A percentile compares a stretch with the other conserved stretches of the same genome.
Conservation (phyloP, 1,139 yeast species). For the Lodderomyces metapsilosis region DNA sequence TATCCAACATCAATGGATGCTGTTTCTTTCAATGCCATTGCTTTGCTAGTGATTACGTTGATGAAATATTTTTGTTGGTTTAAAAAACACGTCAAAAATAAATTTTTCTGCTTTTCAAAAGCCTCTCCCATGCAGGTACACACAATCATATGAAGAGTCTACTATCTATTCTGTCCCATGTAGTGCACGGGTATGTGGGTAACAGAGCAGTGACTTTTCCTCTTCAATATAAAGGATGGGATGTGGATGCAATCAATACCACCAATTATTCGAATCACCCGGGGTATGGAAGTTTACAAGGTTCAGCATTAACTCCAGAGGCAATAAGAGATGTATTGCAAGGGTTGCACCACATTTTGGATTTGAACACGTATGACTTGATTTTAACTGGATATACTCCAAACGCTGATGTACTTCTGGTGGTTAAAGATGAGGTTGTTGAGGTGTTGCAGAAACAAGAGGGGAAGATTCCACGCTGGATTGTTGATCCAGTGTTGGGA, state of each 20-base stretch:
- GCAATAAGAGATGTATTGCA: slow-evolving; percentile 21
- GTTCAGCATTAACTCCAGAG: slow-evolving; percentile 20
- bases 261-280: slow-evolving; percentile 46
- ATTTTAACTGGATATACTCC: slow-evolving; percentile 75
- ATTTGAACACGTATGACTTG: slow-evolving; percentile 48
- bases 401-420: slow-evolving; percentile 48
- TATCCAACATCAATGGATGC: slow-evolving; percentile 61
- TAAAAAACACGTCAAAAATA: background rate
- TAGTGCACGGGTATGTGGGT: slow-evolving; percentile 48
- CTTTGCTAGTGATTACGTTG: background rate
- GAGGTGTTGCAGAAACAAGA: slow-evolving; percentile 2
- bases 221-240: slow-evolving; percentile 45
- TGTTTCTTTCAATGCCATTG: slow-evolving; percentile 19
- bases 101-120: no score
- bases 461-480: slow-evolving; percentile 24
- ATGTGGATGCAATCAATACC: slow-evolving; percentile 42
- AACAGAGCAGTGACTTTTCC: slow-evolving; percentile 43
- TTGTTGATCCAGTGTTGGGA: slow-evolving; percentile 43
- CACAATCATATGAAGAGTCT: slow-evolving; percentile 17
- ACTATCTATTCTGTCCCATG: slow-evolving; percentile 44
- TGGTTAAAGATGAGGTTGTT: slow-evolving; percentile 41
- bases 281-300: slow-evolving; percentile 42
- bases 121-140: no score
- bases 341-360: slow-evolving; percentile 25
- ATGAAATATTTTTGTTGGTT: background rate